Base-by-base conservation (phyloP, 805 yeast genomes). In the Yamadazyma sp. region DNA sequence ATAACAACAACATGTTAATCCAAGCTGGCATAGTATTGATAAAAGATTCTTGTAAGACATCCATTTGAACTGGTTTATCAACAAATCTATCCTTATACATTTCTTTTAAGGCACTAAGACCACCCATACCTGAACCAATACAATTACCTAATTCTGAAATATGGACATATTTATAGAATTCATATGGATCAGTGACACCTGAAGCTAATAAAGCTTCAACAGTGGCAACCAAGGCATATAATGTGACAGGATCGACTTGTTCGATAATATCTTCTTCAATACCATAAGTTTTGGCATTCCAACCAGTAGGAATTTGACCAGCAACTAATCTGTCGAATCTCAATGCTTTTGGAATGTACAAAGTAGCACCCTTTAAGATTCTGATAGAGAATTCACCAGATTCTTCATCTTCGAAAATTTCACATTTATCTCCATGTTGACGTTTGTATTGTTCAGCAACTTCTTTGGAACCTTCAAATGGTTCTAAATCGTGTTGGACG, bases 121-220 rank as follows among this genome's bases (percentile, higher is more conserved):
- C 99, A 69, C 99, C 99, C 95, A 93, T 91, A 79, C 99, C 99
- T 38, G 97, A 88, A 73, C 99, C 99, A 31, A 96, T 84, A 76
- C 98, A 89, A 78, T 91, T 94, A 73, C 98, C 99, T 50, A 93
- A 88, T 69, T 93, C 98, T 30, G 98, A 88, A 39, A 93, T 95
- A 64, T 93, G 99, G 33, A 94, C 95, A 61, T 93, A 94, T 70
- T 91, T 82, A 76, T 93, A 93, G 76, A 94, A 87, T 72, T 93
- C 99, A 62, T 88, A 93, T 46, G 99, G 98, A 62, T 93, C 98
- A 41, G 96, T 87, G 55, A 93, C 71, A 82, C 99, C 99, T 46
- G 97, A 78, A 39, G 91, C 68, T 49, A 93, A 75, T 50, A 93
- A 81, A 2, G 98, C 97, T 71, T 93, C 98, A 39, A 82, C 94